Evolutionary conservation across 805 yeast species (phyloP), one percentile per base, ranked within the genome.

Genomic region (Schwanniomyces polymorphus): DNA sequence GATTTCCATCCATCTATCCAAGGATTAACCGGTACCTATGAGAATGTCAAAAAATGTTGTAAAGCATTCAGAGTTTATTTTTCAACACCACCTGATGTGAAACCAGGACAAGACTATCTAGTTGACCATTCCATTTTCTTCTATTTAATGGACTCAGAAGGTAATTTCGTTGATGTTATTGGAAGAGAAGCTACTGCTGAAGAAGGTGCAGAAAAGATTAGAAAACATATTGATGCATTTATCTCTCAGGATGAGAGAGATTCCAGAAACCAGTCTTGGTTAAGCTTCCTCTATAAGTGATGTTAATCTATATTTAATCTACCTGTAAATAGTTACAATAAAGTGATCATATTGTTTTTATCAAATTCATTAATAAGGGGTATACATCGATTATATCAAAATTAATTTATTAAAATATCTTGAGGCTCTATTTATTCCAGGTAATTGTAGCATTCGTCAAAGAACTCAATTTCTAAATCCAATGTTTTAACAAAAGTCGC

Each of bases 51-150:
- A 67, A 77, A 79, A 52, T 80, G 85, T 45, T 94, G 99, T 74
- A 94, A 91, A 67, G 82, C 84, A 56, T 94, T 84, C 70, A 79
- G 99, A 55, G 99, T 94, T 11, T 94, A 94, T 68, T 94, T 94
- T 68, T 89, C 97, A n/a, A 94, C 99, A 1, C 99, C 99, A 3
- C 88, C 91, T 23, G 82, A 90, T 61, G 86, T 94, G 41, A 89
- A 91, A 64, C 94, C 96, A 0, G 98, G 97, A 16, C 96, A 94
- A 68, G 97, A 94, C 58, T 94, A 94, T 63, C 76, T 94, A 51
- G 99, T 94, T 27, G 99, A 94, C 64, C 99, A 94, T 68, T 92
- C 98, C 3, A 91, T 94, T 49, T 94, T 94, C 81, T 92, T 92
- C 70, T 94, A 94, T 62, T 74, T 94, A 58, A 92, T 94, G 97